Evolutionary conservation across 805 yeast genomes (phyloP).

Genomic region (Suhomyces tanzawaensis): DNA sequence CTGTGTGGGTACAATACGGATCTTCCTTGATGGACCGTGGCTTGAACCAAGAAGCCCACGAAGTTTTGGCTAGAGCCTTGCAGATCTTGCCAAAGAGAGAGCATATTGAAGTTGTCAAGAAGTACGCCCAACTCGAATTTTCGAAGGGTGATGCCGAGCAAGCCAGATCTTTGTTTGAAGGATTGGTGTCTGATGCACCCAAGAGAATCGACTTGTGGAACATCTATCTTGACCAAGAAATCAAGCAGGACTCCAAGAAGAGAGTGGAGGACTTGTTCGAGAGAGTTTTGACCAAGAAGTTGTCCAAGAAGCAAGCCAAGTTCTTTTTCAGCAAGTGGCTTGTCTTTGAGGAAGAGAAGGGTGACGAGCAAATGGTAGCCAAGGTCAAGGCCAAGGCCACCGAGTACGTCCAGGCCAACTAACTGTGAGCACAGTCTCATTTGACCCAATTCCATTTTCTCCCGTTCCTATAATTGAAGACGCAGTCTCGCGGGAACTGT

Average conservation of each 20-base stretch:
- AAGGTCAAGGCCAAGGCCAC: constrained; percentile 89
- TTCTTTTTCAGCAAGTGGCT: constrained; percentile 95
- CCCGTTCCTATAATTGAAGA: too few species aligned
- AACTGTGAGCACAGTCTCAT: too few species aligned
- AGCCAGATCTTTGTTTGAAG: constrained; percentile 93
- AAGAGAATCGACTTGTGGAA: constrained; percentile 94
- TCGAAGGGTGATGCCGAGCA: constrained; percentile 87
- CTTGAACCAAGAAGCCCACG: constrained; percentile 60
- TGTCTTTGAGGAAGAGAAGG: constrained; percentile 65
- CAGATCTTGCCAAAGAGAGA: constrained; percentile 67
- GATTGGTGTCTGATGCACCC: constrained; percentile 83
- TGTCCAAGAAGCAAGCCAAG: constrained; percentile 86
- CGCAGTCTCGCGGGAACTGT: too few species aligned
- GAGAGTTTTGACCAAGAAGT: constrained; percentile 64
- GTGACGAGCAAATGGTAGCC: constrained; percentile 68
- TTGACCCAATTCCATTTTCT: too few species aligned
- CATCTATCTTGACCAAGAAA: constrained; percentile 91
- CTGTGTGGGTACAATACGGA: constrained; percentile 83
- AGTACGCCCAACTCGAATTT: constrained; percentile 88
- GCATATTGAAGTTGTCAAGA: constrained; percentile 77
- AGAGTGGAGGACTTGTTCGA: constrained; percentile 80
- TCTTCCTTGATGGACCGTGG: constrained; percentile 65
- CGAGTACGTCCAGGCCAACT: constrained; percentile 55
- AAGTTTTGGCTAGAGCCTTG: constrained; percentile 71
- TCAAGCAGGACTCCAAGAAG: constrained; percentile 62